Percentiles rank a stretch among this genome's conserved stretches.
Conservation (phyloP, 306 rosid species). For the Oxytropis ochrocephala region DNA sequence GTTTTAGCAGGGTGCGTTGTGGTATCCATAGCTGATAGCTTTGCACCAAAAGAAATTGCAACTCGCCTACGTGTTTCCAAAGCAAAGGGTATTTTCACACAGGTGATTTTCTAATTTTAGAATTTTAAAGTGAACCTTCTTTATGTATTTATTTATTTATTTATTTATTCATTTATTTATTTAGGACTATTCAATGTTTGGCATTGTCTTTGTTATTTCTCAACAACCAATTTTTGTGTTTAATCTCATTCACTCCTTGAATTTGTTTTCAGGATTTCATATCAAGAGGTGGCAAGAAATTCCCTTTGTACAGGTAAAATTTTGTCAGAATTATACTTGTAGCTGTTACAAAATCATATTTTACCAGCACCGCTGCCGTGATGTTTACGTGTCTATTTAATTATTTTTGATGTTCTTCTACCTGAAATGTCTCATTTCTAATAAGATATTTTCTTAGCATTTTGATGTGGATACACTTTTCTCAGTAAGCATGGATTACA, state of each 20-base stretch:
- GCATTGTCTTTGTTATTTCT: neutral
- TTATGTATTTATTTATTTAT: no score
- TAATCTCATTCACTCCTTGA: neutral
- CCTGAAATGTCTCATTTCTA: neutral
- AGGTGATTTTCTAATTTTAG: constrained; percentile 37
- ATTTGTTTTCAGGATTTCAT: constrained; percentile 76
- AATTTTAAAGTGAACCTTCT: neutral
- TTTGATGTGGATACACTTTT: neutral
- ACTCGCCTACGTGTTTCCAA: constrained; percentile 66
- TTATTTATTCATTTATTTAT: no score
- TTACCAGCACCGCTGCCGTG: neutral
- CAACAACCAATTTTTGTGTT: neutral
- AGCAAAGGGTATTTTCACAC: constrained; percentile 80
- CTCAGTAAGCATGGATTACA: neutral
- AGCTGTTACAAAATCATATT: neutral
- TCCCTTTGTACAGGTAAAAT: constrained; percentile 80
- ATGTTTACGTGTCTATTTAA: neutral
- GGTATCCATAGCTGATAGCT: constrained; percentile 92
- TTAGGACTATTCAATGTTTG: neutral
- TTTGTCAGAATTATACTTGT: neutral
- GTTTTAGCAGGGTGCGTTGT: constrained; percentile 72
- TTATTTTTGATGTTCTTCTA: neutral
- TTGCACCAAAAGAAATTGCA: constrained; percentile 71
- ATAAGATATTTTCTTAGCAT: neutral
- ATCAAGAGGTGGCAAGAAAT: constrained; percentile 67